Evolutionary conservation across 2,329 filamentous ascomycete genomes (phyloP).

Genomic region (Ophiosphaerella herpotricha): DNA sequence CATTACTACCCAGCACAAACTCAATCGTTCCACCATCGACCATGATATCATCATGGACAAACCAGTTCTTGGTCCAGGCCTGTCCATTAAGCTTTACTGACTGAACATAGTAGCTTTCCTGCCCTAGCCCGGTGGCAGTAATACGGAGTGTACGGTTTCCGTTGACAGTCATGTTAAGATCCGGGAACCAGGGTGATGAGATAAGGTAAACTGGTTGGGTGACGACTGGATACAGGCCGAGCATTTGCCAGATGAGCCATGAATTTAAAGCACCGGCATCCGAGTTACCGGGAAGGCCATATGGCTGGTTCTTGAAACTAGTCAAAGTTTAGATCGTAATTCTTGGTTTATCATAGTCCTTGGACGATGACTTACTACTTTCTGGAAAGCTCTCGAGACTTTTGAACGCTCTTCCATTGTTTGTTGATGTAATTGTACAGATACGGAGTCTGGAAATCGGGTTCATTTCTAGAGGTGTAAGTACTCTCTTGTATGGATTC

Average conservation of each 20-base stretch:
- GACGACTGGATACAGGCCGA: constrained; percentile 59
- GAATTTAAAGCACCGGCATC: constrained; percentile 52
- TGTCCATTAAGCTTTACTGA: constrained; percentile 66
- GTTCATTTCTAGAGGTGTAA: constrained; percentile 60
- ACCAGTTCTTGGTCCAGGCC: constrained; percentile 66
- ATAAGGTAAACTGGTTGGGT: constrained; percentile 70
- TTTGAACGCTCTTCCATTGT: constrained; percentile 45
- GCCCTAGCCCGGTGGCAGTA: constrained; percentile 56
- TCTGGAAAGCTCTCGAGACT: constrained; percentile 33
- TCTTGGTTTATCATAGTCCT: neutral
- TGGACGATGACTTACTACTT: constrained; percentile 29
- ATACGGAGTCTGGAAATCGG: constrained; percentile 67
- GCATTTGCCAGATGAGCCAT: constrained; percentile 55
- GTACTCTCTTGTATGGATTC: too few species aligned
- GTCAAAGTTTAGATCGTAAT: constrained; percentile 4
- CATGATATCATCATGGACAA: constrained; percentile 67
- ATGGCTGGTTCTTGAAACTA: constrained; percentile 27
- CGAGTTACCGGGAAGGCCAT: constrained; percentile 50
- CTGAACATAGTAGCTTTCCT: constrained; percentile 64
- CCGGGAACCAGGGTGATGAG: constrained; percentile 48
- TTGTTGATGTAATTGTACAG: constrained; percentile 52
- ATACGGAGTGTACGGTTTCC: constrained; percentile 58
- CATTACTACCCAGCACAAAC: constrained; percentile 52
- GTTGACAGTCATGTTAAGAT: constrained; percentile 62
- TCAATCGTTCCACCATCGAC: constrained; percentile 53